phyloP scores from a whole-genome alignment of 352 stramenopile species.

The Pythium myriotylum region DNA sequence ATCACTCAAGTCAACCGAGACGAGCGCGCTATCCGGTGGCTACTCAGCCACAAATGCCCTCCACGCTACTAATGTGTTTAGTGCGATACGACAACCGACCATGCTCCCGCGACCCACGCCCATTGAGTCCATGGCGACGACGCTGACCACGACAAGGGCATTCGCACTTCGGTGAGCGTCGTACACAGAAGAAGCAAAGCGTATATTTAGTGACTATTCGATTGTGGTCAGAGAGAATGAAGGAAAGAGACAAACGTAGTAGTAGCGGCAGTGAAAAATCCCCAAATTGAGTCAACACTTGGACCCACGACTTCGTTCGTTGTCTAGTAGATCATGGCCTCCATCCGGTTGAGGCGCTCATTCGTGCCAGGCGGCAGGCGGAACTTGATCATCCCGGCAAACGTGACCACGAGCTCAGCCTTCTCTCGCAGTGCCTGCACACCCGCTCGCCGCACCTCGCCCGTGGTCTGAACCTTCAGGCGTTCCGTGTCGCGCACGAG shows the following conservation, averaged over 20 bases:
- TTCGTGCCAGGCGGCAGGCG: constrained; percentile 79
- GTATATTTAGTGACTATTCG: constrained; percentile 22
- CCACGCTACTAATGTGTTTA: background rate
- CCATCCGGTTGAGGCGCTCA: constrained; percentile 85
- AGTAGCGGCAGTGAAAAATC: background rate
- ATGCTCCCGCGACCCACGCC: background rate
- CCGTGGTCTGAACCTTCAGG: constrained; percentile 66
- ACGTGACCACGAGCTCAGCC: constrained; percentile 83
- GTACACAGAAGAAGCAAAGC: background rate
- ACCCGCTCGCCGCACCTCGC: constrained; percentile 50
- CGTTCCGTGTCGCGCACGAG: constrained; percentile 83
- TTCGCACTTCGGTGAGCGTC: constrained; percentile 26
- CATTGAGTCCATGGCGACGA: background rate
- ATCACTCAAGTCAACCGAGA: background rate
- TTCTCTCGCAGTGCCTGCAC: constrained; percentile 67
- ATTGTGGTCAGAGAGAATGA: background rate
- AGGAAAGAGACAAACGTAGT: constrained; percentile 3
- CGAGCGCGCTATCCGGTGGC: background rate
- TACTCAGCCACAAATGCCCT: background rate
- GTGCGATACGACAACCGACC: background rate
- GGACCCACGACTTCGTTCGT: no score
- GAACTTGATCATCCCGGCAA: constrained; percentile 90
- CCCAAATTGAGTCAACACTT: no score
- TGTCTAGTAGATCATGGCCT: constrained; percentile 85
- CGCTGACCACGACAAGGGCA: constrained; percentile 14